phyloP scores from a whole-genome alignment of 1,139 yeast species.

The Magnusiomyces suaveolens region DNA sequence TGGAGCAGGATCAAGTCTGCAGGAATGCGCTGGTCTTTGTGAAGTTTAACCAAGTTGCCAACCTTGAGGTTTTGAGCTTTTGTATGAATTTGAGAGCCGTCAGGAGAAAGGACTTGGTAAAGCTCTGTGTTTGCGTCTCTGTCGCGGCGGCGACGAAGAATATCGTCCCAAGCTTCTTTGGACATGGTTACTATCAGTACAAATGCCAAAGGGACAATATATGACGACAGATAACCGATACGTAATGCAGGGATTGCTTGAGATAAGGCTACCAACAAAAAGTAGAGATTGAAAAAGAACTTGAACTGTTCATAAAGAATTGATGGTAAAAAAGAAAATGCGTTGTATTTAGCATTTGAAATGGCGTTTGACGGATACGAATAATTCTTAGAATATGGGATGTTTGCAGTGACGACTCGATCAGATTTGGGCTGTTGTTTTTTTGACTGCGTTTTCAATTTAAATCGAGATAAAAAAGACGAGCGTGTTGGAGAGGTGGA shows the following conservation, averaged over 20 bases:
- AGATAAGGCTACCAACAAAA: conserved; percentile 83
- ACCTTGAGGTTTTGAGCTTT: conserved; percentile 64
- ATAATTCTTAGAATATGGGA: conserved; percentile 18
- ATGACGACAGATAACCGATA: conserved; percentile 88
- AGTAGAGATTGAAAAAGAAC: conserved; percentile 89
- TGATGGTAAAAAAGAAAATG: conserved; percentile 77
- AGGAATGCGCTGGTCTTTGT: conserved; percentile 80
- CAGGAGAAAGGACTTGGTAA: conserved; percentile 51
- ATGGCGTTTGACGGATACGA: conserved; percentile 67
- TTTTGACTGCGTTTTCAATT: not conserved
- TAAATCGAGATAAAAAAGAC: not conserved
- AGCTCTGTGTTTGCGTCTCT: conserved; percentile 76
- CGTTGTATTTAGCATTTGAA: conserved; percentile 90
- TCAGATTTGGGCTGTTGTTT: conserved; percentile 1
- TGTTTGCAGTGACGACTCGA: conserved; percentile 13
- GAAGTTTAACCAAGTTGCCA: conserved; percentile 76
- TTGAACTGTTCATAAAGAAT: conserved; percentile 92
- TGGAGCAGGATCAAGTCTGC: conserved; percentile 84
- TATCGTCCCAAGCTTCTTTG: conserved; percentile 92
- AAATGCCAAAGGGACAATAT: conserved; percentile 87
- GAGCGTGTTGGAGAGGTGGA: not conserved
- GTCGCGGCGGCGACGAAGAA: conserved; percentile 82
- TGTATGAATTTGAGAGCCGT: conserved; percentile 26
- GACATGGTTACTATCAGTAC: conserved; percentile 88
- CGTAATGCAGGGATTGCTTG: conserved; percentile 86